A percentile compares a stretch with the other conserved stretches of the same genome.
phyloP scores from a whole-genome alignment of 331 rosid species.

The Phaseolus coccineus region DNA sequence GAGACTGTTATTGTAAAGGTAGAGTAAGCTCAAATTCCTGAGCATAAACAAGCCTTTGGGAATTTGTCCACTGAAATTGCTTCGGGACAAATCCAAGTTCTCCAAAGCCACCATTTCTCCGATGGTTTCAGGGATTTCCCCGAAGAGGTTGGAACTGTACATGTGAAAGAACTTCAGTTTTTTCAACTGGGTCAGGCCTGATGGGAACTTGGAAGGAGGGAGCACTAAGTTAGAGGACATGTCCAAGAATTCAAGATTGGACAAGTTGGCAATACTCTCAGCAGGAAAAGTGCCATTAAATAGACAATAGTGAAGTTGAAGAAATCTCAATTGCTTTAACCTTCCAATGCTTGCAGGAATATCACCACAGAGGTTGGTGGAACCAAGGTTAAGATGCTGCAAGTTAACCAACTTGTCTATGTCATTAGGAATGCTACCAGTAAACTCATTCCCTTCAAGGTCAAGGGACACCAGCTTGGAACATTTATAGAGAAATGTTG shows the following conservation, averaged over 20 bases:
- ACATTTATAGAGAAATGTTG: constrained; percentile 67
- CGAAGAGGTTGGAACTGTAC: constrained; percentile 45
- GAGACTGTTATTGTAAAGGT: constrained; percentile 51
- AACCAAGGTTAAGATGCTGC: constrained; percentile 56
- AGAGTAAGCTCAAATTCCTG: constrained; percentile 58
- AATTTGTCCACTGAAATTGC: constrained; percentile 56
- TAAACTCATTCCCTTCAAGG: constrained; percentile 62
- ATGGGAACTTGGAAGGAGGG: constrained; percentile 51
- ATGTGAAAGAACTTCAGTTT: constrained; percentile 60
- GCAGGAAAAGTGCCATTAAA: constrained; percentile 63
- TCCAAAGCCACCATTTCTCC: constrained; percentile 64
- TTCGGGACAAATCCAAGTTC: constrained; percentile 51
- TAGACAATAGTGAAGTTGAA: constrained; percentile 40
- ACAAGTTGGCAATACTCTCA: constrained; percentile 63
- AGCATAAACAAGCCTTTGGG: constrained; percentile 61
- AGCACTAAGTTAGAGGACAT: constrained; percentile 38
- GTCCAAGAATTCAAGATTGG: constrained; percentile 61
- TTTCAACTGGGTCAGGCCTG: constrained; percentile 56
- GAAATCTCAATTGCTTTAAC: constrained; percentile 50
- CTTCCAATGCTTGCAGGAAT: constrained; percentile 65
- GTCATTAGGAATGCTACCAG: constrained; percentile 65
- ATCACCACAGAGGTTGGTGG: constrained; percentile 58
- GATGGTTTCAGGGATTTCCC: constrained; percentile 62
- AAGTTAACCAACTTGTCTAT: constrained; percentile 56
- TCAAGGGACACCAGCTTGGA: constrained; percentile 61